A percentile compares a stretch with the other conserved stretches of the same genome.
Conservation (phyloP, 192 early-diverging fungal species). For the Geranomyces variabilis region DNA sequence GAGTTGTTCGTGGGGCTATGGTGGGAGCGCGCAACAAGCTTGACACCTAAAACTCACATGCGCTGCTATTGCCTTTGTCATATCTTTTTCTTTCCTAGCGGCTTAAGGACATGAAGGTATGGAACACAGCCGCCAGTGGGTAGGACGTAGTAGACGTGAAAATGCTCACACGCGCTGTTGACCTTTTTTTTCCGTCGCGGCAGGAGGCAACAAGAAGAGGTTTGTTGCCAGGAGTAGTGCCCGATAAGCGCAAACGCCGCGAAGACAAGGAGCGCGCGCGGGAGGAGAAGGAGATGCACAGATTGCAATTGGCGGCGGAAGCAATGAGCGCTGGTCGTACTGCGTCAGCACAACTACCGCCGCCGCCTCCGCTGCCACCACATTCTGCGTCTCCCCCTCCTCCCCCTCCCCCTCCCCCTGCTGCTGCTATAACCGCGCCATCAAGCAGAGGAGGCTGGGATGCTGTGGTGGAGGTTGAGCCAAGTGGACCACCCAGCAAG, state of each 20-base stretch:
- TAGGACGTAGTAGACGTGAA: too few relatives aligned
- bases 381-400: too few relatives aligned
- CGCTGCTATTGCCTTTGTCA: neutral
- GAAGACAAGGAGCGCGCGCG: constrained; percentile 64
- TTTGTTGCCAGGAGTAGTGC: too few relatives aligned
- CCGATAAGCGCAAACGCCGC: constrained; percentile 54
- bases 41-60: neutral
- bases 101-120: constrained; percentile 76
- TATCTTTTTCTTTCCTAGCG: constrained; percentile 43
- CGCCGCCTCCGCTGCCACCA: neutral
- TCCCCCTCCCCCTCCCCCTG: neutral
- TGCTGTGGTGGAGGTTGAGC: neutral
- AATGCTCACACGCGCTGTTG: too few relatives aligned
- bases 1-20: neutral
- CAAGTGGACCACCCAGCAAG: neutral
- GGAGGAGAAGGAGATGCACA: constrained; percentile 69
- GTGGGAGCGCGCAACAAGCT: neutral
- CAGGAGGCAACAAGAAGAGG: constrained; percentile 30
- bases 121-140: constrained; percentile 34
- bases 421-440: neutral
- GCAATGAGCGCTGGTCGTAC: neutral
- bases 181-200: constrained; percentile 28
- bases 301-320: constrained; percentile 69
- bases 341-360: neutral
- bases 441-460: neutral